phyloP scores from a whole-genome alignment of 1,284 basidiomycete species.

The Grifola frondosa region DNA sequence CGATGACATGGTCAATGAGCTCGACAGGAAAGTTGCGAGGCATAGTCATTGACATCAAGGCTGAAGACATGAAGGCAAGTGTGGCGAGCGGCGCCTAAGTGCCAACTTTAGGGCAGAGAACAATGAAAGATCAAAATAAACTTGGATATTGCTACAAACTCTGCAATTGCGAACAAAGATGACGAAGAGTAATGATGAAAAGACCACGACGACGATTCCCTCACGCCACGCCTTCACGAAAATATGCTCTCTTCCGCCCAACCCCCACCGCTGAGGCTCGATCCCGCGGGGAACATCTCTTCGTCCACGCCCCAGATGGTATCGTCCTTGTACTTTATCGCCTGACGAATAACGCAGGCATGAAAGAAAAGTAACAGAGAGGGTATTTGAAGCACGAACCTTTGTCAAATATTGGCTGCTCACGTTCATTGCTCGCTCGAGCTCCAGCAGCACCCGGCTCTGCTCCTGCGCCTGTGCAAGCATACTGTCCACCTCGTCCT shows the following conservation, averaged over 20 bases:
- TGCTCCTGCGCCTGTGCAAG: constrained; percentile 62
- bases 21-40: constrained; percentile 28
- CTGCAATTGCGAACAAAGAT: too few relatives aligned
- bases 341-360: constrained; percentile 19
- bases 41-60: too few relatives aligned
- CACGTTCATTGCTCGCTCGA: constrained; percentile 59
- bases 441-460: constrained; percentile 43
- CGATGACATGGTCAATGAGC: constrained; percentile 28
- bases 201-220: too few relatives aligned
- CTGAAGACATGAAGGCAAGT: too few relatives aligned
- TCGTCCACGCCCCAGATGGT: constrained; percentile 27
- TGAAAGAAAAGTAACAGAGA: neutral
- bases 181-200: too few relatives aligned
- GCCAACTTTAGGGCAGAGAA: too few relatives aligned
- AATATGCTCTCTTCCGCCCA: constrained; percentile 22
- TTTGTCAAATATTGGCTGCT: constrained; percentile 69
- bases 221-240: constrained; percentile 1
- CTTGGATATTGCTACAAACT: too few relatives aligned
- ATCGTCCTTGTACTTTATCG: constrained; percentile 32
- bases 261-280: constrained; percentile 6
- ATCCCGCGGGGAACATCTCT: constrained; percentile 21
- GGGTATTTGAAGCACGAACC: constrained; percentile 35
- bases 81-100: too few relatives aligned
- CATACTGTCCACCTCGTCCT: constrained; percentile 63
- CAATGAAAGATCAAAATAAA: too few relatives aligned